Evolutionary conservation across 2,329 filamentous ascomycete species (phyloP).

Genomic region (Aspergillus fumigatus): DNA sequence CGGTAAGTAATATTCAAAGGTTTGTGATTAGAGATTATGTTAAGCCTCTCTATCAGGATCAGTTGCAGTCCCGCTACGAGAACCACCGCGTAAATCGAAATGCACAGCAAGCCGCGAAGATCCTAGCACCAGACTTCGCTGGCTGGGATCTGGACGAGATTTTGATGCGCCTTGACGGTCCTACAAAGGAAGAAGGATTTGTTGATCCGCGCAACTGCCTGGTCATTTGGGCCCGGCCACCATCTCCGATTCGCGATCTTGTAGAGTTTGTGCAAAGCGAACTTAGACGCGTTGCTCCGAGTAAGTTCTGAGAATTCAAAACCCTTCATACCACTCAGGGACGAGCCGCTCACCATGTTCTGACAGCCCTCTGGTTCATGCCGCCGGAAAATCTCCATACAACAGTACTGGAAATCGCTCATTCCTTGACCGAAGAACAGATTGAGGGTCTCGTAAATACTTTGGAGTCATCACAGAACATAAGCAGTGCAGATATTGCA

Average conservation of each 20-base stretch:
- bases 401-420: conserved; percentile 76
- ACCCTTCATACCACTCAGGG: not conserved
- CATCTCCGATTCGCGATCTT: conserved; percentile 61
- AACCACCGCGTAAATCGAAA: conserved; percentile 70
- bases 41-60: conserved; percentile 14
- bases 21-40: not conserved
- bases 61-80: conserved; percentile 67
- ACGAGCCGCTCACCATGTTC: not conserved
- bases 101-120: conserved; percentile 66
- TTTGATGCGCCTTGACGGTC: conserved; percentile 63
- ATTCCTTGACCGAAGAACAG: conserved; percentile 66
- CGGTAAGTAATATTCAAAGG: conserved; percentile 3
- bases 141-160: conserved; percentile 71
- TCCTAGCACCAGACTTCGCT: conserved; percentile 59
- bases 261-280: conserved; percentile 63
- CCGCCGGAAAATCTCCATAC: conserved; percentile 72
- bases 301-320: conserved; percentile 47
- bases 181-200: conserved; percentile 62
- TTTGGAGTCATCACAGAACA: conserved; percentile 35
- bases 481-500: conserved; percentile 44
- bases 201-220: conserved; percentile 72
- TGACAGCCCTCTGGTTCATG: conserved; percentile 78
- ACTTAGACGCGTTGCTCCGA: conserved; percentile 61
- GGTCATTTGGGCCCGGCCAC: conserved; percentile 80
- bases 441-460: conserved; percentile 59